A percentile compares a stretch with the other conserved stretches of the same genome.
These are phyloP conservation scores for Aspergillus incahuasiensis DNA, from an alignment of 495 filamentous ascomycete genomes.

Conservation along the genomic window DNA sequence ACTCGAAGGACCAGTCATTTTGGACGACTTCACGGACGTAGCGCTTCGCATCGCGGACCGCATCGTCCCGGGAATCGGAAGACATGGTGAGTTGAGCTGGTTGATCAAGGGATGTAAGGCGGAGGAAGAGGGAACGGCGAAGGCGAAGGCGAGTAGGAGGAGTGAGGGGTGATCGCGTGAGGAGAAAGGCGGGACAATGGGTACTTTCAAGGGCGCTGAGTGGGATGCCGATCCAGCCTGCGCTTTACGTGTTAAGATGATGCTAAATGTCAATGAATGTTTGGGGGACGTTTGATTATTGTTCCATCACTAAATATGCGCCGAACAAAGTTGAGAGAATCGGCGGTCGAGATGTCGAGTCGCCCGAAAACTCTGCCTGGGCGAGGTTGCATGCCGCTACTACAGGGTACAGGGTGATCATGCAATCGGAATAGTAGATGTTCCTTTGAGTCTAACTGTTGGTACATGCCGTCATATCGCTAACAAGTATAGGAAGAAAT, in stretches of 20 bases:
- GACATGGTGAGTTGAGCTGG: constrained; percentile 18
- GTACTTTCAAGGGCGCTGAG: not conserved
- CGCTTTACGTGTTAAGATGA: not conserved
- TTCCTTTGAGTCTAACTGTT: constrained; percentile 14
- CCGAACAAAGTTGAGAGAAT: not conserved
- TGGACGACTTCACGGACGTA: constrained; percentile 41
- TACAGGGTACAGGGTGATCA: not conserved
- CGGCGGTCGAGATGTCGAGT: constrained; percentile 14
- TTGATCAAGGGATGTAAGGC: not conserved
- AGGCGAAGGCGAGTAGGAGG: not conserved
- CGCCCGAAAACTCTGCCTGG: constrained; percentile 7
- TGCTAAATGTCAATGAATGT: not conserved
- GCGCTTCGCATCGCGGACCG: constrained; percentile 40
- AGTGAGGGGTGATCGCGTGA: constrained; percentile 14
- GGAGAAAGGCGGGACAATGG: constrained; percentile 4
- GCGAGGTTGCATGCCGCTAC: not conserved
- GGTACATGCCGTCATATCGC: constrained; percentile 20
- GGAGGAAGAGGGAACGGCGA: not conserved
- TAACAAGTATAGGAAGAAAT: constrained; percentile 10
- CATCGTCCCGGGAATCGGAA: constrained; percentile 35
- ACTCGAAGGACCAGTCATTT: constrained; percentile 41
- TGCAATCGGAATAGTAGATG: constrained; percentile 4
- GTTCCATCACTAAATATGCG: no score
- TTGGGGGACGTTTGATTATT: not conserved
- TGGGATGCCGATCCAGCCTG: no score